These are phyloP conservation scores for Centella asiatica DNA, from an alignment of 129 eudicot species.

Conservation along the genomic window DNA sequence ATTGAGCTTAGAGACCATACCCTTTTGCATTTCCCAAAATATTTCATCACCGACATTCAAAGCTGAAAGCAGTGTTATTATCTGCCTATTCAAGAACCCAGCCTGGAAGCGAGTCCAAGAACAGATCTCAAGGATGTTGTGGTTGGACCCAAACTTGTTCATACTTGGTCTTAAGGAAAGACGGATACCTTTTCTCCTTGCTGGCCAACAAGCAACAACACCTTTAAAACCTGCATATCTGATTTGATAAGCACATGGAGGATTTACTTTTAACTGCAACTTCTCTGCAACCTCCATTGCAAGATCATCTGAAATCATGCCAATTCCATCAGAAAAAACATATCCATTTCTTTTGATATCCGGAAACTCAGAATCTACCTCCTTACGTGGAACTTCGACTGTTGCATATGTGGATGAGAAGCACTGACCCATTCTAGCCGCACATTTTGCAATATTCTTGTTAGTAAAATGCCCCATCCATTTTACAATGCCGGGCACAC, in stretches of 20 bases:
- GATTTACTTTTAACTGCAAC: conserved; percentile 27
- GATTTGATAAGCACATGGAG: conserved; percentile 58
- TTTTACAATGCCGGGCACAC: conserved; percentile 12
- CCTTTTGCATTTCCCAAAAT: conserved; percentile 48
- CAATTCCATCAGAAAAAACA: conserved; percentile 59
- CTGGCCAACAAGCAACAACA: conserved; percentile 56
- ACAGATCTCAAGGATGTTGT: conserved; percentile 45
- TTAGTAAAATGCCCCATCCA: conserved; percentile 52
- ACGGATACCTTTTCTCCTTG: conserved; percentile 19
- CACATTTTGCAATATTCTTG: conserved; percentile 41
- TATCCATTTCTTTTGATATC: conserved; percentile 39
- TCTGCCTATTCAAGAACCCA: conserved; percentile 48
- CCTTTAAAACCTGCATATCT: conserved; percentile 55
- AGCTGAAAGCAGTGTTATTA: conserved; percentile 43
- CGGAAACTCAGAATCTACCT: conserved; percentile 17
- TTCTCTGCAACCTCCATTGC: conserved; percentile 41
- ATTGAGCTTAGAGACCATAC: conserved; percentile 33
- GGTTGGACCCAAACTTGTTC: conserved; percentile 39
- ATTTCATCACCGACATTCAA: conserved; percentile 32
- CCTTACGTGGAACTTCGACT: conserved; percentile 30
- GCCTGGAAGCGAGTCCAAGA: conserved; percentile 55
- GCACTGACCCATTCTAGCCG: conserved; percentile 63
- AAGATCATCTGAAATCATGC: conserved; percentile 42
- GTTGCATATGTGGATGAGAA: conserved; percentile 62
- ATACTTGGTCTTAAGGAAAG: conserved; percentile 40